Evolutionary conservation across 2,329 filamentous ascomycete species (phyloP), one percentile per base, ranked within the genome.

Genomic region (Sporothrix mexicana): DNA sequence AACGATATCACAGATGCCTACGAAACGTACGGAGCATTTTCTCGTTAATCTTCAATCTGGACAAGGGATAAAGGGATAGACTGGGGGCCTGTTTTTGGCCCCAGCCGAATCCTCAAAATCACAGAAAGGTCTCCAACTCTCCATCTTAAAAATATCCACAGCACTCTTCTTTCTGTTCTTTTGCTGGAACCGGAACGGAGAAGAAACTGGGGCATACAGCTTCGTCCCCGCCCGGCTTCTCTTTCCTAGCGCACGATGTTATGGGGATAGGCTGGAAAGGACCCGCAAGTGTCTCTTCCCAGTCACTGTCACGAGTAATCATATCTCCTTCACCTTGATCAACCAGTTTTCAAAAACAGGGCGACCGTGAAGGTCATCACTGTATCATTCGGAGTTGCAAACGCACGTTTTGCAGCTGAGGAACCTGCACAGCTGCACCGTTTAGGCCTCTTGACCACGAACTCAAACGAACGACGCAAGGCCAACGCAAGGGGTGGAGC

Each of bases 201-300:
- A 23, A 45, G n/a, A 59, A 43, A 66, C 41, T 45, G 61, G 41
- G 20, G 41, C 61, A 12, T 7, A n/a, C 59, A 17, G 61, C 61
- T 49, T 67, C 61, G 64, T 53, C 66, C 66, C 66, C 66, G 66
- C 66, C 66, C 66, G 66, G 66, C 66, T 53, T n/a, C 66, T 68
- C 1, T 17, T 43, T 68, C 66, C 64, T 68, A 68, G 66, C 25
- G 66, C 47, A 66, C 20, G 61, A 47, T 12, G n/a, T n/a, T n/a
- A 47, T 12, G 4, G 17, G 20, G 51, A 53, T 1, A 53, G 51
- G 20, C 51, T 20, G 47, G 51, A 59, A 25, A 8, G 10, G 61
- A 25, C n/a, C 61, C 61, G 61, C 61, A 41, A 25, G n/a, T 66
- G 30, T 62, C 25, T 43, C 30, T 15, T 45, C 30, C 17, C 36